Evolutionary conservation across 768 basidiomycete genomes (phyloP).

Genomic region (Termitomyces sp.): DNA sequence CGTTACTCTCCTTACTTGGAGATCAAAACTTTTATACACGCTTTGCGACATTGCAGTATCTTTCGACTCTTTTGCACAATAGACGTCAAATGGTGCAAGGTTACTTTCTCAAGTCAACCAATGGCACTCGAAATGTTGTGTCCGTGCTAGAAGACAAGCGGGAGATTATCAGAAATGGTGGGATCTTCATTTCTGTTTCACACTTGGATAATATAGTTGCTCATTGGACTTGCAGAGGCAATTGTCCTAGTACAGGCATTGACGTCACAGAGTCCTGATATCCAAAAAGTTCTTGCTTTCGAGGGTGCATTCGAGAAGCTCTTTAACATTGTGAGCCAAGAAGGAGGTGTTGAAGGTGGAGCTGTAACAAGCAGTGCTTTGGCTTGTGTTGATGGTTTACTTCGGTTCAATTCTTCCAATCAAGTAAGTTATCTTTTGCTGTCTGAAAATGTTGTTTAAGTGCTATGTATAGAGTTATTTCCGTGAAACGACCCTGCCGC

Average conservation of each 20-base stretch:
- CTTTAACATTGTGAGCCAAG: slow-evolving; percentile 79
- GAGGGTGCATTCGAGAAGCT: slow-evolving; percentile 96
- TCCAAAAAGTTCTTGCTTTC: slow-evolving; percentile 95
- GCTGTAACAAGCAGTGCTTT: slow-evolving; percentile 83
- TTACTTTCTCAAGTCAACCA: slow-evolving; percentile 86
- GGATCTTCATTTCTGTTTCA: slow-evolving; percentile 15
- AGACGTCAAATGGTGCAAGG: slow-evolving; percentile 77
- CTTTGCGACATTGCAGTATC: slow-evolving; percentile 77
- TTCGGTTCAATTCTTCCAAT: slow-evolving; percentile 92
- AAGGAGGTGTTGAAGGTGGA: slow-evolving; percentile 92
- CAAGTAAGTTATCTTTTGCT: slow-evolving; percentile 53
- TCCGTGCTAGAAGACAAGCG: slow-evolving; percentile 77
- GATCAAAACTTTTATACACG: slow-evolving; percentile 82
- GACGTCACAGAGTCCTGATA: slow-evolving; percentile 82
- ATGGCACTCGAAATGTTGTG: slow-evolving; percentile 70
- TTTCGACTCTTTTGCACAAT: slow-evolving; percentile 77
- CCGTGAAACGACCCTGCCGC: slow-evolving; percentile 75
- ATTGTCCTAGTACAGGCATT: slow-evolving; percentile 79
- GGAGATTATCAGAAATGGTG: slow-evolving; percentile 88
- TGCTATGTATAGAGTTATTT: slow-evolving; percentile 79
- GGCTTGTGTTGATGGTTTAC: slow-evolving; percentile 75
- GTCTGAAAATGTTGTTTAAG: neutral
- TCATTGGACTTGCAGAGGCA: slow-evolving; percentile 49
- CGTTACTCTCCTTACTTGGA: slow-evolving; percentile 70
- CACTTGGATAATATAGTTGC: neutral